Evolutionary conservation across 2,329 filamentous ascomycete genomes (phyloP), one percentile per base, ranked within the genome.

Genomic region (Waltergamsia citrina): DNA sequence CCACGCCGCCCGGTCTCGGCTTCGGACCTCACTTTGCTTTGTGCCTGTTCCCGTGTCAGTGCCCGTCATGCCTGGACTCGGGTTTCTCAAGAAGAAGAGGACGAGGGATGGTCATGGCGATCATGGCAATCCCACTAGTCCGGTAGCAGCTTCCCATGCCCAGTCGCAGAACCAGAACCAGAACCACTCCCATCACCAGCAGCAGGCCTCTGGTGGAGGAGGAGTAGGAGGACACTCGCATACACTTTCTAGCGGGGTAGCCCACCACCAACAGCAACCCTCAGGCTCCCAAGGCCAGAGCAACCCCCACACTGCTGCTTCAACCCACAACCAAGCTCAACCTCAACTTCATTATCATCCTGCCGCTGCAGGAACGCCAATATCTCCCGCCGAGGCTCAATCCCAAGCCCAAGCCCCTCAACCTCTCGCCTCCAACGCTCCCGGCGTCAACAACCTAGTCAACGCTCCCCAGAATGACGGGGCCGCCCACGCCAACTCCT

Each of bases 61-160:
- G 23, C 9, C 23, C 9, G n/a, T 12, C 54, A 96, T 98, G 92
- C 92, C 88, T 79, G 85, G 77, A 62, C 76, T 95, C 70, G 86
- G 85, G 69, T 62, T 87, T 95, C 78, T 96, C 58, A 95, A 95
- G 76, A 96, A 94, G 77, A 94, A 94, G 75, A 81, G 87, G 76
- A 94, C 87, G 66, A 93, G 87, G 77, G 87, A 95, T 69, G 83
- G 78, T 55, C 75, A 79, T 56, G 70, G 75, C 56, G 78, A 85
- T 57, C 72, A 24, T 10, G 19, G 21, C 12, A 31, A 31, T 17
- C 29, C 29, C 16, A 31, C 29, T 10, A 31, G 29, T 18, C 29
- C 29, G 29, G 17, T 17, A 9, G 29, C n/a, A n/a, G 6, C 30
- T 6, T 15, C 25, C 16, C 25, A 7, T 7, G 7, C 7, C 25